Conservation (phyloP, 345 rosid genomes). For the Eucalyptus melliodora region DNA sequence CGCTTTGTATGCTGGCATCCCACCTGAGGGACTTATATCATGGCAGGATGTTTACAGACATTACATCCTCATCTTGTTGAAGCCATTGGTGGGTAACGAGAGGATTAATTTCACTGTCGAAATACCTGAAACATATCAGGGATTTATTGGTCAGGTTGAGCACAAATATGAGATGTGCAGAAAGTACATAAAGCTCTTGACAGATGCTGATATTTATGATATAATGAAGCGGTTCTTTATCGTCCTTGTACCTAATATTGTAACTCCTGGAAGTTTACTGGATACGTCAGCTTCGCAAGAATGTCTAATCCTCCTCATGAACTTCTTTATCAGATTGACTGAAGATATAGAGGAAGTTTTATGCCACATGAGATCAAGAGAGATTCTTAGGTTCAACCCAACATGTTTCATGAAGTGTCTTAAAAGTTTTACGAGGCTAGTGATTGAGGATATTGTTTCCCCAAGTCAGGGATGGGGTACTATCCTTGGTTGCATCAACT, state of each 20-base stretch:
- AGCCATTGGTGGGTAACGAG: constrained; percentile 30
- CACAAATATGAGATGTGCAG: constrained; percentile 41
- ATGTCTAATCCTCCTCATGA: constrained; percentile 61
- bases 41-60: constrained; percentile 72
- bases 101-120: constrained; percentile 21
- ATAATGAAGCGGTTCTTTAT: constrained; percentile 49
- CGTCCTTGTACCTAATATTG: constrained; percentile 27
- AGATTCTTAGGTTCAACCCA: constrained; percentile 28
- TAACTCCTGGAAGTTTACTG: constrained; percentile 33
- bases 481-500: constrained; percentile 30
- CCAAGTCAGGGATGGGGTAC: constrained; percentile 91
- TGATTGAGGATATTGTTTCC: constrained; percentile 79
- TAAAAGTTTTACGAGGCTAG: constrained; percentile 55
- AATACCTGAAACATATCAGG: constrained; percentile 64
- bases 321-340: constrained; percentile 67
- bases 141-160: constrained; percentile 50
- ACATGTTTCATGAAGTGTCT: constrained; percentile 47
- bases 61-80: constrained; percentile 37
- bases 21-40: constrained; percentile 40
- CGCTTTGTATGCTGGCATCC: constrained; percentile 19
- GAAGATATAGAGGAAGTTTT: constrained; percentile 67
- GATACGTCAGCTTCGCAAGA: constrained; percentile 95
- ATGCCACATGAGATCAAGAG: constrained; percentile 11
- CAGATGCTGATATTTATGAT: constrained; percentile 50
- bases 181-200: constrained; percentile 47